Evolutionary conservation across 176 grass and related monocot genomes (phyloP).

Genomic region (Olyra latifolia): DNA sequence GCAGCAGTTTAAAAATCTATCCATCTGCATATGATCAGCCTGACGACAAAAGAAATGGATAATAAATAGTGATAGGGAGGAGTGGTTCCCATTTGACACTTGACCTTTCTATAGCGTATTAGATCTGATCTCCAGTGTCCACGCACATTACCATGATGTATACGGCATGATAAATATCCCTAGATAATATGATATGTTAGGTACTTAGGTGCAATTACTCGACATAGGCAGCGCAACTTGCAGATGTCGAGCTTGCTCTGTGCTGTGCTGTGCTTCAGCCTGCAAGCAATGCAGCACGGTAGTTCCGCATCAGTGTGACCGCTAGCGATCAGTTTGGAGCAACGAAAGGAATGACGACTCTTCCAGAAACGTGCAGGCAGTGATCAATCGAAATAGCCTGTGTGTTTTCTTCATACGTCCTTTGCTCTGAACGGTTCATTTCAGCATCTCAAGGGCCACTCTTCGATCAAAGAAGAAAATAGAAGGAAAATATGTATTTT

Average conservation of each 20-base stretch:
- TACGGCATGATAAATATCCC: background rate
- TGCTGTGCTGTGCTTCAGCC: background rate
- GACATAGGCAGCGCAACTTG: conserved; percentile 4
- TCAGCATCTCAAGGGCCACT: conserved; percentile 30
- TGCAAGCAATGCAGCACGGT: background rate
- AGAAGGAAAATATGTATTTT: background rate
- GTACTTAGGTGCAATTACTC: conserved; percentile 3
- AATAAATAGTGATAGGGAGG: background rate
- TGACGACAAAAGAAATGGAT: background rate
- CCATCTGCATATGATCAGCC: background rate
- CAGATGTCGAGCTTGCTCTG: background rate
- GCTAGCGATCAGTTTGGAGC: background rate
- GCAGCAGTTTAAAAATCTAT: background rate
- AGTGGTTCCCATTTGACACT: conserved; percentile 2
- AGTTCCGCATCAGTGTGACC: background rate
- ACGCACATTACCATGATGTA: background rate
- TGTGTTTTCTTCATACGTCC: background rate
- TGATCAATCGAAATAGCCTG: background rate
- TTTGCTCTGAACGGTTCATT: conserved; percentile 13
- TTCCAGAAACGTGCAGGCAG: conserved; percentile 21
- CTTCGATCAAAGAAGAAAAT: background rate
- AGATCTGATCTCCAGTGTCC: background rate
- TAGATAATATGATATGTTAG: background rate
- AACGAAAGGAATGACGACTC: conserved; percentile 10
- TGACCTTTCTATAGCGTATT: background rate